Evolutionary conservation across 352 stramenopile genomes (phyloP), one percentile per base, ranked within the genome.

Genomic region (Pythium myriotylum): DNA sequence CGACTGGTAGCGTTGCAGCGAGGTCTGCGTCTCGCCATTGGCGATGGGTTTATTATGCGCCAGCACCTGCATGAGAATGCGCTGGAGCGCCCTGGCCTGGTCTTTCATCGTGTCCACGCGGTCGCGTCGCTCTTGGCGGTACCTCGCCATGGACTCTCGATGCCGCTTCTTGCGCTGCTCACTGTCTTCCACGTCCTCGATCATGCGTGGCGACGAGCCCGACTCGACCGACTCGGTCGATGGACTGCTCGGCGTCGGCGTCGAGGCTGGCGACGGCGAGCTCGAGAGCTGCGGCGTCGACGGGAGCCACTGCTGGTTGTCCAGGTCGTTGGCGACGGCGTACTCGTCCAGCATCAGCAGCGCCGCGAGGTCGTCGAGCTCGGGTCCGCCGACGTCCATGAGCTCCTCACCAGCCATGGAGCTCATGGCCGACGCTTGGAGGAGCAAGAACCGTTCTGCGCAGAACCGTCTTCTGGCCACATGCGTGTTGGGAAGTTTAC

Each of bases 281-380:
- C 35, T 41, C 7, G 14, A 27, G 13, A 26, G 35, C 33, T 14
- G 33, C 2, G 50, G 50, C 19, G 50, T 43, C 17, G 17, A 33
- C 40, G 41, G 24, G 23, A 29, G 1, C 56, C 56, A 63, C 24
- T 35, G 16, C 35, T 20, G 46, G 8, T n/a, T n/a, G 24, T 63
- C 56, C 46, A 63, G 23, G 8, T 56, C 46, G 46, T 63, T 45
- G 23, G 43, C 23, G 16, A 63, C 17, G 23, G 56, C 56, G 46
- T 63, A 63, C 47, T 63, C 56, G 56, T 56, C 56, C 56, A 63
- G 37, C 56, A 63, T 56, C 0, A 63, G 29, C 35, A 63, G 29
- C 46, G 56, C 56, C n/a, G 56, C 56, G 23, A 63, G 22, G 46
- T 63, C 56, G 37, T 63, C 56, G 14, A 63, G 45, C 55, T 62